phyloP scores from a whole-genome alignment of 2,329 filamentous ascomycete genomes.

The Penicillium sp. region DNA sequence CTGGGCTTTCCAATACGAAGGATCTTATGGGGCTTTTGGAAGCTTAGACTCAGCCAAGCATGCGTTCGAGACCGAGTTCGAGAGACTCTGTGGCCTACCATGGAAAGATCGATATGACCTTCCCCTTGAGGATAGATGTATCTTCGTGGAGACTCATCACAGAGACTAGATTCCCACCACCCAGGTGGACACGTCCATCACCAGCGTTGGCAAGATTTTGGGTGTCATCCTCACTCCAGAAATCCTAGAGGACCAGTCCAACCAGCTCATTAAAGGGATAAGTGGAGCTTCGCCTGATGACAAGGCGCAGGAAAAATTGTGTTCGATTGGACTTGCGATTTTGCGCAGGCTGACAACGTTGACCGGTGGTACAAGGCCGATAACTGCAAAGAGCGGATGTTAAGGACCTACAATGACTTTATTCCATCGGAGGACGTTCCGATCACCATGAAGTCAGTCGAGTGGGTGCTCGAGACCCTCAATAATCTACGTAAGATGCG shows the following conservation, averaged over 20 bases:
- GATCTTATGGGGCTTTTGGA: not conserved
- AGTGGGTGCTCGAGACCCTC: not conserved
- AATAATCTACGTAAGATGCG: not conserved
- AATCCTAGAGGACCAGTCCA: not conserved
- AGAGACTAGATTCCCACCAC: not conserved
- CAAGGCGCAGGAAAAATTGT: not conserved
- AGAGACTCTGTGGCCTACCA: not conserved
- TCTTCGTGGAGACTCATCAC: constrained; percentile 1
- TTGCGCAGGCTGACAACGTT: not conserved
- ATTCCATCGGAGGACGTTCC: not conserved
- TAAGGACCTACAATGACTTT: not conserved
- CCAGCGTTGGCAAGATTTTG: not conserved
- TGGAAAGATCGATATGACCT: constrained; percentile 6
- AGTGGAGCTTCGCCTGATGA: not conserved
- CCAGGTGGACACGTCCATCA: not conserved
- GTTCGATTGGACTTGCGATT: not conserved
- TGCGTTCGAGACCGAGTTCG: constrained; percentile 4
- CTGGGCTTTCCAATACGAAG: not conserved
- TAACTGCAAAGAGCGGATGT: not conserved
- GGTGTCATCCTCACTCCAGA: not conserved
- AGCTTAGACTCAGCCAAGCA: not conserved
- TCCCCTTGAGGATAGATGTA: not conserved
- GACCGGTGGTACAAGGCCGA: not conserved
- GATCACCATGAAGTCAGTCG: not conserved
- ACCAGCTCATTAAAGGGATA: rapidly evolving